Conservation (phyloP, 2,329 filamentous ascomycete genomes). For the Calonectria leucothoes region DNA sequence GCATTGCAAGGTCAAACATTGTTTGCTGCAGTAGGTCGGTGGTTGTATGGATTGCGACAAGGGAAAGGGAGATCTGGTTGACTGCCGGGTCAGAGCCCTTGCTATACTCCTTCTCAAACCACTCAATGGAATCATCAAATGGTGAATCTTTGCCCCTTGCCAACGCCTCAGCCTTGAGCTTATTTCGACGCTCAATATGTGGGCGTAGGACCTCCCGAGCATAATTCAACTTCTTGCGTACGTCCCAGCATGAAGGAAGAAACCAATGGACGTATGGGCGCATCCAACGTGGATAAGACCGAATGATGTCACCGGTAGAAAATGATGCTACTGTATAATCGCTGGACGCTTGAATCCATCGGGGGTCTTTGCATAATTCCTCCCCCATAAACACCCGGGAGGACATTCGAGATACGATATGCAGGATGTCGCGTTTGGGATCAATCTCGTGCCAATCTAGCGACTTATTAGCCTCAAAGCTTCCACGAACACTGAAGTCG, state of each 20-base stretch:
- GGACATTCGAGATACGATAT: not conserved
- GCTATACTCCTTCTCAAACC: not conserved
- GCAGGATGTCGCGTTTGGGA: not conserved
- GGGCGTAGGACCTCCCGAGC: not conserved
- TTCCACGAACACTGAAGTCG: not conserved
- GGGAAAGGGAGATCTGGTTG: not conserved
- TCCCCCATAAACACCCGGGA: not conserved
- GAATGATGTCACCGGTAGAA: not conserved
- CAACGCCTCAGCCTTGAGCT: not conserved
- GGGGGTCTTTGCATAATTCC: not conserved
- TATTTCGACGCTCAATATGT: not conserved
- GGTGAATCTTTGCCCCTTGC: not conserved
- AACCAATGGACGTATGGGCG: not conserved
- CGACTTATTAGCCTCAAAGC: not conserved
- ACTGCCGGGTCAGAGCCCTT: not conserved
- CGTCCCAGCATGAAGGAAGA: not conserved
- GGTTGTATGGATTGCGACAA: not conserved
- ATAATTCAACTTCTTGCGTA: not conserved
- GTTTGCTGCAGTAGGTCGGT: not conserved
- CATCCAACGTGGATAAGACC: not conserved
- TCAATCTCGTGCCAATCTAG: not conserved
- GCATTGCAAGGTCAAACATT: not conserved
- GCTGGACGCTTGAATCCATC: not conserved
- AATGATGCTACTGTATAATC: not conserved
- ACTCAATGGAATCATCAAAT: not conserved